A percentile compares a stretch with the other conserved stretches of the same genome.
These are phyloP conservation scores for Huiozyma naganishii DNA, from an alignment of 805 yeast genomes.

Conservation along the genomic window DNA sequence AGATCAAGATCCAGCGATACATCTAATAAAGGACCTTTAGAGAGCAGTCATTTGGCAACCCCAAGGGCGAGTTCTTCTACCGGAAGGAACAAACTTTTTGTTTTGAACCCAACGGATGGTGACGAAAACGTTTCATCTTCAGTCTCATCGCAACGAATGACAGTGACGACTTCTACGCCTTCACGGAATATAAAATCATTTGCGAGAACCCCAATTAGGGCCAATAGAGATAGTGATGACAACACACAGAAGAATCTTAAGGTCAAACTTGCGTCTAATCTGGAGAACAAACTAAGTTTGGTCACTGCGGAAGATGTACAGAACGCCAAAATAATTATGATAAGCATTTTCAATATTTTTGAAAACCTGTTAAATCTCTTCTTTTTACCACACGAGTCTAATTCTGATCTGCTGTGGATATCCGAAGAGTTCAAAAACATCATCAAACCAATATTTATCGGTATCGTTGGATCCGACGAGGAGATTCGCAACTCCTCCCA, in stretches of 20 bases:
- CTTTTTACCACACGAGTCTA: conserved; percentile 16
- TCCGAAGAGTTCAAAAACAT: conserved; percentile 17
- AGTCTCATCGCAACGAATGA: conserved; percentile 6
- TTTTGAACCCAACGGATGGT: conserved; percentile 1
- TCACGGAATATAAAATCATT: conserved; percentile 5
- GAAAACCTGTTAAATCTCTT: conserved; percentile 19
- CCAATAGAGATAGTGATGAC: not conserved
- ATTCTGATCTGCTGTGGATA: conserved; percentile 11
- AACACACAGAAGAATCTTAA: not conserved
- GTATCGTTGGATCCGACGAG: conserved; percentile 30
- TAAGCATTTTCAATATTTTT: conserved; percentile 24
- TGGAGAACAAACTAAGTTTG: not conserved
- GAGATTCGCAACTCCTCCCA: conserved; percentile 29
- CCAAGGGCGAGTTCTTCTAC: conserved; percentile 4
- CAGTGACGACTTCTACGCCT: conserved; percentile 9
- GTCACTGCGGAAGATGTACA: conserved; percentile 2
- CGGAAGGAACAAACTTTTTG: conserved; percentile 2
- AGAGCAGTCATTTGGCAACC: not conserved
- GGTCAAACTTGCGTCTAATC: not conserved
- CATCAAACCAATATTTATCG: conserved; percentile 31
- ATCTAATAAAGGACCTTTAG: not conserved
- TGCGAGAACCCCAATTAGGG: not conserved
- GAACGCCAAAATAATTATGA: conserved; percentile 20
- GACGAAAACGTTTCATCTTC: conserved; percentile 4
- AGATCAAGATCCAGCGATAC: conserved; percentile 5